Percentiles rank a stretch among this genome's conserved stretches.
phyloP scores from a whole-genome alignment of 805 yeast genomes.

The Candida sithepensis region DNA sequence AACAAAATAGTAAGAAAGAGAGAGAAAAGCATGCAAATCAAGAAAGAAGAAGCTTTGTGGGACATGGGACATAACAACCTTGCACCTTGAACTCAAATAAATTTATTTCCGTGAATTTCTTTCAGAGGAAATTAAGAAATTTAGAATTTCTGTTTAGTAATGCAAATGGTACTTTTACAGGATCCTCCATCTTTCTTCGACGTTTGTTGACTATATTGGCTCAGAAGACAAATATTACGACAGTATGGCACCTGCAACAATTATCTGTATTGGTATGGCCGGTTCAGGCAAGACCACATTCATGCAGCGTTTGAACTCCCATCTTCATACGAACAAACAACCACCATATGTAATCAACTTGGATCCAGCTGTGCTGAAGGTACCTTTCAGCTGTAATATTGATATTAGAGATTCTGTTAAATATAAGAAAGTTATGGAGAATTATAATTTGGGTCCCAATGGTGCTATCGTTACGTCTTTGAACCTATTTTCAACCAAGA shows the following conservation, averaged over 20 bases:
- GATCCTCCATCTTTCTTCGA: too few relatives aligned
- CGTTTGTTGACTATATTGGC: too few relatives aligned
- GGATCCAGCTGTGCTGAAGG: constrained; percentile 93
- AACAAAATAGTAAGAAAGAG: too few relatives aligned
- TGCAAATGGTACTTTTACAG: too few relatives aligned
- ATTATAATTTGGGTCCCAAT: constrained; percentile 92
- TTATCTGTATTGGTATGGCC: constrained; percentile 44
- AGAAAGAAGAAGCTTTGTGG: too few relatives aligned
- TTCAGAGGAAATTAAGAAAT: too few relatives aligned
- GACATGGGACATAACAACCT: too few relatives aligned
- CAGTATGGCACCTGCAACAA: constrained; percentile 33
- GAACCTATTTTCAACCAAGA: constrained; percentile 88
- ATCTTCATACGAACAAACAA: constrained; percentile 64
- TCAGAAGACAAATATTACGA: too few relatives aligned
- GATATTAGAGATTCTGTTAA: constrained; percentile 96
- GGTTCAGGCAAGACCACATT: constrained; percentile 95
- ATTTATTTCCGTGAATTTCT: too few relatives aligned
- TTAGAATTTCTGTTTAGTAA: too few relatives aligned
- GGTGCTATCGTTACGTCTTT: constrained; percentile 97
- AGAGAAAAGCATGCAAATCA: too few relatives aligned
- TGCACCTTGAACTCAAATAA: too few relatives aligned
- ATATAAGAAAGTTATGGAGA: constrained; percentile 94
- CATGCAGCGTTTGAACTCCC: constrained; percentile 90
- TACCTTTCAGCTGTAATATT: constrained; percentile 92
- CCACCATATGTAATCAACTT: constrained; percentile 91